These are phyloP conservation scores for Mycena belliarum DNA, from an alignment of 768 basidiomycete species.

Conservation along the genomic window DNA sequence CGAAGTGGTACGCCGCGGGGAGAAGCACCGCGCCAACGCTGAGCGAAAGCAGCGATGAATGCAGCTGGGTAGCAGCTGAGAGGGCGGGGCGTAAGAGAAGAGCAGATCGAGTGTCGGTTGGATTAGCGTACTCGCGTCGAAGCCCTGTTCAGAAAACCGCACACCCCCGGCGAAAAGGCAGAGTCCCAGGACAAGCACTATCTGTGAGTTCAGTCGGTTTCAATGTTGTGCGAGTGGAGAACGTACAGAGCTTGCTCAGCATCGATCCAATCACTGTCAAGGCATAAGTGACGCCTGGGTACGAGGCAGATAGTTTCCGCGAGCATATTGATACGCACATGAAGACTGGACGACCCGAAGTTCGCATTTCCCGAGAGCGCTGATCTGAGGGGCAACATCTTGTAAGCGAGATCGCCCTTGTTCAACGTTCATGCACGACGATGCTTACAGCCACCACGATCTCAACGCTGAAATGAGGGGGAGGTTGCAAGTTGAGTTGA, in stretches of 20 bases:
- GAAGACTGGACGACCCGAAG: constrained; percentile 80
- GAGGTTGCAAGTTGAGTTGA: constrained; percentile 2
- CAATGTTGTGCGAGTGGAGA: neutral
- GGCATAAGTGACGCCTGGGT: too few relatives aligned
- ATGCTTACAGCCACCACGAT: constrained; percentile 70
- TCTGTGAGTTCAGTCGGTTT: neutral
- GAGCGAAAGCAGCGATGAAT: constrained; percentile 72
- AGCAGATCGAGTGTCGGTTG: neutral
- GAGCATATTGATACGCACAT: constrained; percentile 44
- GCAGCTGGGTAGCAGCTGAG: constrained; percentile 69
- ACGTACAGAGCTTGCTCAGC: constrained; percentile 69
- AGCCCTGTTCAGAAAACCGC: constrained; percentile 77
- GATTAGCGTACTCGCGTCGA: constrained; percentile 55
- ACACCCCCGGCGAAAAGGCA: constrained; percentile 84
- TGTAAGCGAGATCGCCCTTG: neutral
- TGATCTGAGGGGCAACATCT: constrained; percentile 48
- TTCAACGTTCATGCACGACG: neutral
- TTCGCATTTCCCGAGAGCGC: constrained; percentile 81
- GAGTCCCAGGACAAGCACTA: constrained; percentile 83
- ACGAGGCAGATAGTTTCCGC: too few relatives aligned
- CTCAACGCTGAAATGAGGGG: constrained; percentile 43
- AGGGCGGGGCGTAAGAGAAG: neutral
- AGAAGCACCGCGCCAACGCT: constrained; percentile 80
- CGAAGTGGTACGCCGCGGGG: constrained; percentile 75
- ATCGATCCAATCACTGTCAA: constrained; percentile 76